Evolutionary conservation across 2,329 filamentous ascomycete species (phyloP).

Genomic region (Alternaria infectoria): DNA sequence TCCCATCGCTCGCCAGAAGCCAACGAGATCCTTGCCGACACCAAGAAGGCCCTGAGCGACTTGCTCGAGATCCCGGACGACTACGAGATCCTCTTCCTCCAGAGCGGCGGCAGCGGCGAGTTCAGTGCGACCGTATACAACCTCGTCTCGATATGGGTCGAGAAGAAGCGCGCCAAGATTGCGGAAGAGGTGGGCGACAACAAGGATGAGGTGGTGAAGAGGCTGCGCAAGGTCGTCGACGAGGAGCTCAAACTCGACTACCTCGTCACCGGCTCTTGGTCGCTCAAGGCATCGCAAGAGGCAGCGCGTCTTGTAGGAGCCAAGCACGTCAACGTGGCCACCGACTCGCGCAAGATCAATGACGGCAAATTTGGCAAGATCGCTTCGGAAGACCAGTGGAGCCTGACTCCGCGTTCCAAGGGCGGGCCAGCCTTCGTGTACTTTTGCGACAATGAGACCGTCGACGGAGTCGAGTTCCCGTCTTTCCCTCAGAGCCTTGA

Average conservation of each 20-base stretch:
- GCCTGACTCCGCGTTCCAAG: constrained; percentile 65
- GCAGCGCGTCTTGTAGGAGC: constrained; percentile 77
- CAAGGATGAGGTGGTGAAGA: constrained; percentile 63
- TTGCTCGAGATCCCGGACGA: constrained; percentile 83
- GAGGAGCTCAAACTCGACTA: constrained; percentile 84
- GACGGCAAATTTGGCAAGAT: constrained; percentile 87
- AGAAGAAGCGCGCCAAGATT: constrained; percentile 67
- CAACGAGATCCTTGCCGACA: constrained; percentile 76
- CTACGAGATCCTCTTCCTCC: constrained; percentile 89
- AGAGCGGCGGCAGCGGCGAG: constrained; percentile 83
- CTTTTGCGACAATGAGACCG: constrained; percentile 92
- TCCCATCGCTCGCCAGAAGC: constrained; percentile 85
- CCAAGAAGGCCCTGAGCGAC: constrained; percentile 74
- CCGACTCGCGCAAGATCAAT: constrained; percentile 68
- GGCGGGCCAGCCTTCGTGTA: constrained; percentile 74
- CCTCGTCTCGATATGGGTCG: constrained; percentile 81
- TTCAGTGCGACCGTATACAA: constrained; percentile 88
- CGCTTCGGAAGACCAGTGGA: constrained; percentile 78
- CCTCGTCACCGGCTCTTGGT: constrained; percentile 89
- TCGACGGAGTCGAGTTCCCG: constrained; percentile 91
- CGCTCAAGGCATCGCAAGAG: constrained; percentile 86
- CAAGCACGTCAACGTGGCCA: constrained; percentile 79
- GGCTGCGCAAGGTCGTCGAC: constrained; percentile 69
- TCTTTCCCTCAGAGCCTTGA: constrained; percentile 70
- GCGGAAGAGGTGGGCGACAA: constrained; percentile 62